Evolutionary conservation across 2,329 filamentous ascomycete species (phyloP).

Genomic region (Pseudogymnoascus sp.): DNA sequence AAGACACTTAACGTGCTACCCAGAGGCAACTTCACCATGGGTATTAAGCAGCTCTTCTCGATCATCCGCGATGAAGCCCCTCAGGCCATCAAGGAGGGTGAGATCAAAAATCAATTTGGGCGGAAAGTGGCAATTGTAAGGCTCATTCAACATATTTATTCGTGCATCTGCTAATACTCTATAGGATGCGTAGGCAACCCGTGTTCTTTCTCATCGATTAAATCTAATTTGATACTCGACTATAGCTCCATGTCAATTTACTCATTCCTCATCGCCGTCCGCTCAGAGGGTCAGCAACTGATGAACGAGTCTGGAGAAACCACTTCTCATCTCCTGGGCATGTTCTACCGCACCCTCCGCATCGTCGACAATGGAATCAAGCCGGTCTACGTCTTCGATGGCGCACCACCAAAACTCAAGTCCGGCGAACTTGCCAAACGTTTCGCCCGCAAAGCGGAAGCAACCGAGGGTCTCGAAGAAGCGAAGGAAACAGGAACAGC

Average conservation of each 20-base stretch:
- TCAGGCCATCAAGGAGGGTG: conserved; percentile 89
- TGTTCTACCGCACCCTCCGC: conserved; percentile 97
- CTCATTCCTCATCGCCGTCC: conserved; percentile 95
- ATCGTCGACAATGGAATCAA: conserved; percentile 99
- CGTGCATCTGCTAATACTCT: conserved; percentile 16
- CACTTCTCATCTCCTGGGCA: conserved; percentile 96
- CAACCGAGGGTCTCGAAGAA: conserved; percentile 82
- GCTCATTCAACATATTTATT: conserved; percentile 17
- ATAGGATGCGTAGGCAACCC: conserved; percentile 49
- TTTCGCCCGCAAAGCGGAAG: conserved; percentile 89
- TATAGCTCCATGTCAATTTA: conserved; percentile 93
- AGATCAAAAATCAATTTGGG: conserved; percentile 98
- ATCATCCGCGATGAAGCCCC: conserved; percentile 89
- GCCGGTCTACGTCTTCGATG: conserved; percentile 95
- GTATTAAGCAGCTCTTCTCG: conserved; percentile 67
- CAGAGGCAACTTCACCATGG: conserved; percentile 37
- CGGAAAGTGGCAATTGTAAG: conserved; percentile 95
- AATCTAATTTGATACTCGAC: conserved; percentile 3
- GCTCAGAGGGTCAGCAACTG: conserved; percentile 91
- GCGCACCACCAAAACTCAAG: conserved; percentile 93
- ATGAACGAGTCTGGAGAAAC: conserved; percentile 94
- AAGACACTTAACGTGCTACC: not conserved
- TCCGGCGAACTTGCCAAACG: conserved; percentile 94
- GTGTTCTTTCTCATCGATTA: conserved; percentile 15
- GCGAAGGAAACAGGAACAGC: conserved; percentile 96